Evolutionary conservation across 306 rosid genomes (phyloP).

Genomic region (Clitoria ternatea): DNA sequence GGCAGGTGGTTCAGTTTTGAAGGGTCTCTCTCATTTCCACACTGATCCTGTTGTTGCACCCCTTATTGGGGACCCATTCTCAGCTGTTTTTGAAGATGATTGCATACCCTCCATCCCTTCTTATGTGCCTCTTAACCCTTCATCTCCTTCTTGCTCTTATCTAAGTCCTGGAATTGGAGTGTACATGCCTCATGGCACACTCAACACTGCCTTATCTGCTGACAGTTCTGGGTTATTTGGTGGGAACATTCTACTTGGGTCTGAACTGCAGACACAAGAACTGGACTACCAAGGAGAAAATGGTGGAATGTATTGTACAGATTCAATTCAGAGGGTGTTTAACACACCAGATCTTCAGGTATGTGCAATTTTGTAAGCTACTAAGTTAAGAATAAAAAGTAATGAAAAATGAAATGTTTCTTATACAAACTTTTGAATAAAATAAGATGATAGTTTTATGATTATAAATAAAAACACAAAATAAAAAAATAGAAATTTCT

Average conservation of each 20-base stretch:
- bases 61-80: slow-evolving; percentile 45
- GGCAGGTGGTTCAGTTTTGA: slow-evolving; percentile 43
- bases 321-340: slow-evolving; percentile 58
- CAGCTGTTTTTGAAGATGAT: slow-evolving; percentile 68
- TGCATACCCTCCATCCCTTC: slow-evolving; percentile 80
- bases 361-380: slow-evolving; percentile 9
- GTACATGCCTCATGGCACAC: slow-evolving; percentile 54
- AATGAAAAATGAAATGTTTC: too few species aligned
- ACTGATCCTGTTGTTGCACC: slow-evolving; percentile 36
- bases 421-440: too few species aligned
- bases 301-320: slow-evolving; percentile 63
- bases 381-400: not conserved
- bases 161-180: slow-evolving; percentile 49
- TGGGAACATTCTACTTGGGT: slow-evolving; percentile 49
- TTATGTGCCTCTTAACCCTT: slow-evolving; percentile 58
- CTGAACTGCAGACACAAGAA: slow-evolving; percentile 74
- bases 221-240: slow-evolving; percentile 62
- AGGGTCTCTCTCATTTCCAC: slow-evolving; percentile 55
- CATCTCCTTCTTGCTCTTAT: slow-evolving; percentile 71
- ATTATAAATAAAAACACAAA: too few species aligned
- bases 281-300: slow-evolving; percentile 80
- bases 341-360: slow-evolving; percentile 86
- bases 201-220: slow-evolving; percentile 50
- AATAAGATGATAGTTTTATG: too few species aligned
- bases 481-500: too few species aligned